Evolutionary conservation across 441 rosid genomes (phyloP).

Genomic region (Daphne laureola): DNA sequence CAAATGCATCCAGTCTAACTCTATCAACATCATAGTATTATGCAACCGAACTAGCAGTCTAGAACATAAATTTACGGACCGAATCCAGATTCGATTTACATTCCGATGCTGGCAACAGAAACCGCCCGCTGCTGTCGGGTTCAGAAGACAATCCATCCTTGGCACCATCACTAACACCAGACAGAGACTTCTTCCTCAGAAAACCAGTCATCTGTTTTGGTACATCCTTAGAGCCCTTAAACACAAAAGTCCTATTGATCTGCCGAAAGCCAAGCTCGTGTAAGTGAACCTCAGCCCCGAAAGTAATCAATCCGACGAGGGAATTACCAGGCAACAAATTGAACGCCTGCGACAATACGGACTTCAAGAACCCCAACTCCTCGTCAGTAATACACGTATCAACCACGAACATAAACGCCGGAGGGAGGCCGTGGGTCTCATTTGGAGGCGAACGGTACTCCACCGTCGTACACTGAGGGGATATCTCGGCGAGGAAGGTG

Average conservation of each 20-base stretch:
- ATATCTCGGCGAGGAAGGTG: slow-evolving; percentile 73
- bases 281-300: slow-evolving; percentile 57
- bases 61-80: slow-evolving; percentile 19
- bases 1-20: neutral
- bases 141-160: slow-evolving; percentile 68
- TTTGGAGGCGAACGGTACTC: slow-evolving; percentile 45
- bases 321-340: slow-evolving; percentile 55
- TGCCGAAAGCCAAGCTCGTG: slow-evolving; percentile 71
- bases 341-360: slow-evolving; percentile 69
- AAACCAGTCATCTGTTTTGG: slow-evolving; percentile 65
- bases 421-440: slow-evolving; percentile 27
- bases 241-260: slow-evolving; percentile 55
- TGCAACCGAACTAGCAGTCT: too few relatives aligned
- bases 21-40: neutral
- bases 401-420: slow-evolving; percentile 59
- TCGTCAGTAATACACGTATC: slow-evolving; percentile 73
- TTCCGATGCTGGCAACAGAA: slow-evolving; percentile 65
- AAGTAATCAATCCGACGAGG: slow-evolving; percentile 58
- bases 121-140: slow-evolving; percentile 50
- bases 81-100: slow-evolving; percentile 70
- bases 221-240: slow-evolving; percentile 61
- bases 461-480: slow-evolving; percentile 63
- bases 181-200: slow-evolving; percentile 53
- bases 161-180: slow-evolving; percentile 70
- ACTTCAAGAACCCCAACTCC: slow-evolving; percentile 61